A percentile compares a stretch with the other conserved stretches of the same genome.
Conservation (phyloP, 2,329 filamentous ascomycete genomes). For the Penicillium polonicum region DNA sequence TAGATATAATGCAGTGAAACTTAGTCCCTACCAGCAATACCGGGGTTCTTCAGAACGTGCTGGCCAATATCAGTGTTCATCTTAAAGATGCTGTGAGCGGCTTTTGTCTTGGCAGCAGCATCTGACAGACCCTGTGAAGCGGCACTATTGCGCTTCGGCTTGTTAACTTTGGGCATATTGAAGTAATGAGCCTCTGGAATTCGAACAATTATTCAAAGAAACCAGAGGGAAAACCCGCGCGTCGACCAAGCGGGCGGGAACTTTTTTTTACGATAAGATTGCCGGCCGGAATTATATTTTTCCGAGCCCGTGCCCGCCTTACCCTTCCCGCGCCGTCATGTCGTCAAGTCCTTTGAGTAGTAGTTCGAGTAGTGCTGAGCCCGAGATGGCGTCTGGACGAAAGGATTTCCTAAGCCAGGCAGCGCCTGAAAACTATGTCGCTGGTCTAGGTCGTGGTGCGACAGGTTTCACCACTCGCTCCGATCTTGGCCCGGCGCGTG, state of each 20-base stretch:
- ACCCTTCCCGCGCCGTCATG: not conserved
- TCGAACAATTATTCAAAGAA: conserved; percentile 3
- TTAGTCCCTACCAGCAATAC: conserved; percentile 63
- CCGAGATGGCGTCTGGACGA: conserved; percentile 57
- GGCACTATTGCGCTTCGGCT: conserved; percentile 53
- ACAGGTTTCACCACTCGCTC: conserved; percentile 98
- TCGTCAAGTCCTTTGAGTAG: not conserved
- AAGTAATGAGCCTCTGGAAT: conserved; percentile 7
- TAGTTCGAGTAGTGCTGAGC: conserved; percentile 2
- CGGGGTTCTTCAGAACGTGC: conserved; percentile 91
- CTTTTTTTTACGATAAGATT: conserved; percentile 33
- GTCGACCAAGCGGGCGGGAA: conserved; percentile 17
- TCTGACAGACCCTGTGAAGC: conserved; percentile 41
- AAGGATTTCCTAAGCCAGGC: conserved; percentile 89
- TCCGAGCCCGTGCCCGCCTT: conserved; percentile 11
- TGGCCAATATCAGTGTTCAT: conserved; percentile 91
- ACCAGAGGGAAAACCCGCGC: not conserved
- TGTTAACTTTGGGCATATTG: conserved; percentile 55
- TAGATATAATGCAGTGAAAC: no score
- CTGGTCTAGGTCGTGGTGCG: conserved; percentile 93
- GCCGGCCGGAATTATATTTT: conserved; percentile 24
- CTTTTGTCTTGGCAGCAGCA: conserved; percentile 49
- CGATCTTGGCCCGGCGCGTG: conserved; percentile 89
- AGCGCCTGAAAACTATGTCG: conserved; percentile 84
- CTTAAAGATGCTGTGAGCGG: conserved; percentile 85